Base-by-base conservation (phyloP, 768 basidiomycete species). In the Lactifluus echinatus region DNA sequence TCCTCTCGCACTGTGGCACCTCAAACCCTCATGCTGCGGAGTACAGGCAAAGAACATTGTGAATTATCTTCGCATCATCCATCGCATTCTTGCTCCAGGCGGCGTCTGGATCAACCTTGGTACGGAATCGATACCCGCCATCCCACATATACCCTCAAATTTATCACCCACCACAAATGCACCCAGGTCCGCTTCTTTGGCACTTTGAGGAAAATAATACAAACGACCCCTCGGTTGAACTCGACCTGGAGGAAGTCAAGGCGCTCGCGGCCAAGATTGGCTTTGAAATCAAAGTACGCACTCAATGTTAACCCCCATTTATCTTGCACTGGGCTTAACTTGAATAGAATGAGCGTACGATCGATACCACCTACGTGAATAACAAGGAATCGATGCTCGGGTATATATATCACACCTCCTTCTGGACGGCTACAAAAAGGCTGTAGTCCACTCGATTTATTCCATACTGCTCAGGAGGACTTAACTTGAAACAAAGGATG, bases 91-190 rank as follows among this genome's bases (percentile, higher is more conserved):
- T 12, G 83, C 84, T 7, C 87, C 85, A 0, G 91, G 86, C 21
- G 95, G 94, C 0, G 78, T 93, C 6, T 96, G 93, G 93, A 85
- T 96, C 61, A 97, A 97, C 67, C 72, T 93, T 8, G 89, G 85
- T 85, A 56, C 8, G 75, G 23, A 29, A 47, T 40, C 14, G 34
- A 31, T 15, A 4, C 14, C 19, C 17, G 12, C 4, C 11, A 14
- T 19, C 39, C 40, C 10, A 17, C 47, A 21, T 24, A 7, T 34
- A 29, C 17, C 40, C 8, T 42, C 12, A 8, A n/a, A 10, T 43
- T 23, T 24, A 49, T 24, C 31, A 10, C 8, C 3, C 2, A 8
- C n/a, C 10, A 14, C n/a, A 4, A n/a, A n/a, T n/a, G n/a, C n/a
- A n/a, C n/a, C n/a, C 39, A 58, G 93, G 94, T 2, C 95, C 95